Percentiles rank a stretch among this genome's conserved stretches.
These are phyloP conservation scores for Fusarium hostae DNA, from an alignment of 2,329 filamentous ascomycete species.

Conservation along the genomic window DNA sequence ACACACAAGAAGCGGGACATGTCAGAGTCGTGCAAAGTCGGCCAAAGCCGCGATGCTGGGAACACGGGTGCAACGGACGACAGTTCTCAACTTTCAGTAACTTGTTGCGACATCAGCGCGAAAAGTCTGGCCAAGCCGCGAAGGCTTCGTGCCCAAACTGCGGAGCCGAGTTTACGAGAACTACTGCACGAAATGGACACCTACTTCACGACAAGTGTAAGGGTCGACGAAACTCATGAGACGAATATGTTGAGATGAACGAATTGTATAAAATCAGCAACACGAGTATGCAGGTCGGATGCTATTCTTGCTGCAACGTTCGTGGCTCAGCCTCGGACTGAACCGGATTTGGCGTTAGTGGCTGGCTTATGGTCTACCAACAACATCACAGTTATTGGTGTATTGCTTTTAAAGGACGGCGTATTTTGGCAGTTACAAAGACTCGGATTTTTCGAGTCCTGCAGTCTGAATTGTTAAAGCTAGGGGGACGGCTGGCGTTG, in stretches of 20 bases:
- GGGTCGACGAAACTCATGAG: slow-evolving; percentile 56
- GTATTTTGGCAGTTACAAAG: slow-evolving; percentile 31
- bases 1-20: slow-evolving; percentile 56
- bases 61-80: slow-evolving; percentile 94
- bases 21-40: slow-evolving; percentile 79
- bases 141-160: slow-evolving; percentile 93
- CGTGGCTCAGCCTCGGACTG: slow-evolving; percentile 39
- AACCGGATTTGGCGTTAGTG: slow-evolving; percentile 28
- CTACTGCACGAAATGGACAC: slow-evolving; percentile 88
- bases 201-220: slow-evolving; percentile 91
- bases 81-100: slow-evolving; percentile 98
- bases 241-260: slow-evolving; percentile 10
- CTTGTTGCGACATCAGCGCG: slow-evolving; percentile 88
- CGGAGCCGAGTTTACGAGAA: slow-evolving; percentile 92
- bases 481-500: slow-evolving; percentile 27
- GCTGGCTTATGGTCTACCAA: slow-evolving; percentile 15
- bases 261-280: slow-evolving; percentile 13
- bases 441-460: slow-evolving; percentile 25
- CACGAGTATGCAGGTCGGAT: slow-evolving; percentile 17
- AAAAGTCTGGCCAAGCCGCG: slow-evolving; percentile 90
- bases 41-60: slow-evolving; percentile 97
- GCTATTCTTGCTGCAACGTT: slow-evolving; percentile 32
- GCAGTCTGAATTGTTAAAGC: slow-evolving; percentile 21
- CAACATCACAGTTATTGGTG: slow-evolving; percentile 32
- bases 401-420: slow-evolving; percentile 37